These are phyloP conservation scores for Pythium sukuiense DNA, from an alignment of 352 stramenopile genomes.

Conservation along the genomic window DNA sequence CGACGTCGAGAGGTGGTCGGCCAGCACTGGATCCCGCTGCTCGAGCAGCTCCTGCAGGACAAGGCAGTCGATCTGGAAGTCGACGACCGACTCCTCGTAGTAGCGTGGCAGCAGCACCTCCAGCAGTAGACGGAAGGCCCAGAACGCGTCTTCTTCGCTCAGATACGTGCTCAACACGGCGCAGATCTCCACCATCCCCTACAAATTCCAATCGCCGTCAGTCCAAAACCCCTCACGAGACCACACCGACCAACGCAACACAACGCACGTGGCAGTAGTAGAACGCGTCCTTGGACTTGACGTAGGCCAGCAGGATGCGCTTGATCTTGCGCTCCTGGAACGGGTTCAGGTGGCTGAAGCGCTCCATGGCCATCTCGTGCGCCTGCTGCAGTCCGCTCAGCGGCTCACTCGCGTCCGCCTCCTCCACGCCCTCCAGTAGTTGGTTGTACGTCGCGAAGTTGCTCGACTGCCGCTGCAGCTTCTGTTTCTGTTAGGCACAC, in stretches of 20 bases:
- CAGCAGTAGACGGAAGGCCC: slow-evolving; percentile 69
- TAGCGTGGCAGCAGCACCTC: slow-evolving; percentile 79
- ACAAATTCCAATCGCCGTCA: not conserved
- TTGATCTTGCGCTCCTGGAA: slow-evolving; percentile 87
- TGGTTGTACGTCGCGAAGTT: slow-evolving; percentile 52
- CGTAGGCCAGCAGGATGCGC: slow-evolving; percentile 71
- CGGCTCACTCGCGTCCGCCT: slow-evolving; percentile 32
- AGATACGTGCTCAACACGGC: slow-evolving; percentile 77
- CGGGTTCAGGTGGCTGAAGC: slow-evolving; percentile 74
- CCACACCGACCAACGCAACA: too few relatives aligned
- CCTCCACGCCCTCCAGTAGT: slow-evolving; percentile 39
- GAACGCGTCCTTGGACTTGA: slow-evolving; percentile 67
- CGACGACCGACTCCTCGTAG: slow-evolving; percentile 74
- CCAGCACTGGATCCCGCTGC: slow-evolving; percentile 46
- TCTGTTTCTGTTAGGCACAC: slow-evolving; percentile 38
- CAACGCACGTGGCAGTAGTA: slow-evolving; percentile 70
- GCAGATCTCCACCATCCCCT: slow-evolving; percentile 82
- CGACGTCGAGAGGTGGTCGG: slow-evolving; percentile 53
- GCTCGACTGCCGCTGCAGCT: slow-evolving; percentile 55
- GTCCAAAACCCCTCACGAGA: not conserved
- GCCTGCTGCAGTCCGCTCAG: slow-evolving; percentile 58
- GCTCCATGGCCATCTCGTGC: slow-evolving; percentile 78
- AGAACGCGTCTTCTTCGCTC: slow-evolving; percentile 78
- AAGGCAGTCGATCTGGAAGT: slow-evolving; percentile 83
- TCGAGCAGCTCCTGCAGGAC: slow-evolving; percentile 75